These are phyloP conservation scores for Coemansia sp. DNA, from an alignment of 192 early-diverging fungal genomes.

Conservation along the genomic window DNA sequence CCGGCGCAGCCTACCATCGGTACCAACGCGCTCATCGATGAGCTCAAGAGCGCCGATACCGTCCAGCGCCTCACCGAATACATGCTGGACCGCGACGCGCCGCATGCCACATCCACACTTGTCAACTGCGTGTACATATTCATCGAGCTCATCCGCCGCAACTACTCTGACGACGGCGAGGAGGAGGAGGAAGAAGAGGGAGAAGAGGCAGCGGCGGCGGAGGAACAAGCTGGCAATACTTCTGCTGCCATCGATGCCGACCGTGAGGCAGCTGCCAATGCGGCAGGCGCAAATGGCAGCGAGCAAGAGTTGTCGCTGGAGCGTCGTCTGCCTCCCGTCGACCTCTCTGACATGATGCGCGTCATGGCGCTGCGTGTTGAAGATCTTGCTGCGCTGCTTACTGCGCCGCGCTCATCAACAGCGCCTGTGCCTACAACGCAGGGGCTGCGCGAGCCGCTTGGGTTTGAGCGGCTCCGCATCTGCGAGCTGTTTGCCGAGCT, in stretches of 20 bases:
- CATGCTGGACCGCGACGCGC: conserved; percentile 79
- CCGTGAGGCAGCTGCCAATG: conserved; percentile 25
- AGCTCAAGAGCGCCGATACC: conserved; percentile 76
- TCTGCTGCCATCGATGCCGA: neutral
- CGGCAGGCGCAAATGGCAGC: neutral
- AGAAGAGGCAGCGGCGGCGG: no score
- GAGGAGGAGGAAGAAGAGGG: conserved; percentile 8
- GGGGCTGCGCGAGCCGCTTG: conserved; percentile 79
- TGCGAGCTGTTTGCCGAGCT: conserved; percentile 99
- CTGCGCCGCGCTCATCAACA: conserved; percentile 61
- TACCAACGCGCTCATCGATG: conserved; percentile 64
- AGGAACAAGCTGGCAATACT: no score
- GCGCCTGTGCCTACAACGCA: conserved; percentile 73
- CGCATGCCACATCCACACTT: conserved; percentile 82
- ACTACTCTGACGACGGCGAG: conserved; percentile 63
- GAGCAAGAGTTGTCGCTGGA: neutral
- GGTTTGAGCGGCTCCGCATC: conserved; percentile 92
- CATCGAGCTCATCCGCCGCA: conserved; percentile 96
- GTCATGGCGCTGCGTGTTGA: conserved; percentile 77
- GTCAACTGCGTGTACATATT: conserved; percentile 95
- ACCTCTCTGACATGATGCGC: conserved; percentile 87
- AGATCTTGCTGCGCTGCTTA: conserved; percentile 77
- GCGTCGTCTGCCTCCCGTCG: conserved; percentile 56
- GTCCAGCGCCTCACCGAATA: conserved; percentile 77
- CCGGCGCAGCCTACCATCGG: conserved; percentile 65